A percentile compares a stretch with the other conserved stretches of the same genome.
Conservation (phyloP, 2,329 filamentous ascomycete species). For the Pseudofabraea citricarpa region DNA sequence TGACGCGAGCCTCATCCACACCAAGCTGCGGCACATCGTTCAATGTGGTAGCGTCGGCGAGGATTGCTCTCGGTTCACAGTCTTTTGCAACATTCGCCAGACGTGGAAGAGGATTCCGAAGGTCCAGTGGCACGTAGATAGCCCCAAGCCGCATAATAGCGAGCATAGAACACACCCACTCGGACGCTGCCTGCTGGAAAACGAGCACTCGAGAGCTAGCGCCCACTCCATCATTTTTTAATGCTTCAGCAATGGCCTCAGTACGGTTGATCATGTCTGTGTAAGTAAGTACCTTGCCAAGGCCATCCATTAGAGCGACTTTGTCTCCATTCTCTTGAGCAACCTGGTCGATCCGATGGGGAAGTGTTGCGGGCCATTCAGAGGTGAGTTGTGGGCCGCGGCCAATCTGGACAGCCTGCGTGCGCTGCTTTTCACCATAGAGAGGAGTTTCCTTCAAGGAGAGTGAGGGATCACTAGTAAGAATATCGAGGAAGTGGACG, state of each 20-base stretch:
- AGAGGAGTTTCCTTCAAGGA: neutral
- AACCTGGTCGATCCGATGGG: constrained; percentile 13
- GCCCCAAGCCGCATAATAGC: constrained; percentile 28
- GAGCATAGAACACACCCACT: constrained; percentile 29
- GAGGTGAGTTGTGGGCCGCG: constrained; percentile 4
- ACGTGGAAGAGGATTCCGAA: constrained; percentile 19
- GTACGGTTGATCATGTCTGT: constrained; percentile 27
- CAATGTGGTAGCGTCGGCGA: constrained; percentile 22
- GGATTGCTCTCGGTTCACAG: constrained; percentile 24
- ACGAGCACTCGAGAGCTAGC: constrained; percentile 31
- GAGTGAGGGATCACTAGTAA: neutral
- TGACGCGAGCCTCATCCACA: constrained; percentile 2
- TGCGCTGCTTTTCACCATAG: neutral
- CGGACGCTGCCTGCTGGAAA: constrained; percentile 31
- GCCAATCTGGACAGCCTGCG: neutral
- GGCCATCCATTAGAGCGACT: constrained; percentile 9
- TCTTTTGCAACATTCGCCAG: constrained; percentile 23
- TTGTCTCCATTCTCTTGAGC: constrained; percentile 2
- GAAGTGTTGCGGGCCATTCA: constrained; percentile 14
- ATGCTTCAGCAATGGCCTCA: constrained; percentile 28
- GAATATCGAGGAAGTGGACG: neutral
- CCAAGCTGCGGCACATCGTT: neutral
- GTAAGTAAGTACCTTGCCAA: constrained; percentile 29
- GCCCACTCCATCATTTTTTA: constrained; percentile 16
- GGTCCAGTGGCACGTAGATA: constrained; percentile 30